Percentiles rank a stretch among this genome's conserved stretches.
Evolutionary conservation across 257 asterid species (phyloP).

Genomic region (Gentiana macrophylla): DNA sequence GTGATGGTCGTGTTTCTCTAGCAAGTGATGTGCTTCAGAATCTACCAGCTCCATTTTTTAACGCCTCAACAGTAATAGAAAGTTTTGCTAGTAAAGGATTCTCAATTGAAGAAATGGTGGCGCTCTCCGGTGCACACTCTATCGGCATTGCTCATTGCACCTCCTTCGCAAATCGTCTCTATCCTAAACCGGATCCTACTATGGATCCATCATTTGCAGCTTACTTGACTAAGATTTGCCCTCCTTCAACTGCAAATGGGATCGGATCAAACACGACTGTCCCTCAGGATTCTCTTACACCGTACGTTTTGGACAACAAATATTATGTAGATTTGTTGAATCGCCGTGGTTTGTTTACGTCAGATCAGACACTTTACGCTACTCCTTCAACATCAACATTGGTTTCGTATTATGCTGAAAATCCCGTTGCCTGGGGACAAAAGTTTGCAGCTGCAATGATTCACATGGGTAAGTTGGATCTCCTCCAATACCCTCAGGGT

Average conservation of each 20-base stretch:
- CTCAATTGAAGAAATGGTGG: slow-evolving; percentile 52
- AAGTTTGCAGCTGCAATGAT: slow-evolving; percentile 58
- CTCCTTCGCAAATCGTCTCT: slow-evolving; percentile 28
- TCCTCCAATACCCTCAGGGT: slow-evolving; percentile 37
- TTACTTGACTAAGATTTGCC: slow-evolving; percentile 25
- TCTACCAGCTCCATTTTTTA: slow-evolving; percentile 40
- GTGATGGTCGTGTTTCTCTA: slow-evolving; percentile 35
- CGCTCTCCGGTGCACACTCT: slow-evolving; percentile 53
- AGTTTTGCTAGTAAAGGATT: slow-evolving; percentile 39
- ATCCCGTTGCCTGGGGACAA: slow-evolving; percentile 29
- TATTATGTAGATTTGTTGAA: slow-evolving; percentile 29
- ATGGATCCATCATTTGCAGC: slow-evolving; percentile 20
- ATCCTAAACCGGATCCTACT: slow-evolving; percentile 34
- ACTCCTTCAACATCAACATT: slow-evolving; percentile 25
- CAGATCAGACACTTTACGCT: slow-evolving; percentile 32
- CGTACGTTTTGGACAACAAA: slow-evolving; percentile 29
- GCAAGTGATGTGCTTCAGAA: slow-evolving; percentile 23
- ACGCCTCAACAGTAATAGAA: slow-evolving; percentile 22
- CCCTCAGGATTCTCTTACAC: slow-evolving; percentile 21
- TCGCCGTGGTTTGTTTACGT: slow-evolving; percentile 23
- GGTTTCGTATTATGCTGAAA: slow-evolving; percentile 22
- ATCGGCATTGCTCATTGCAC: slow-evolving; percentile 39
- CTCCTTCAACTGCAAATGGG: slow-evolving; percentile 19
- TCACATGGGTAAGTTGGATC: slow-evolving; percentile 37
- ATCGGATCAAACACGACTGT: slow-evolving; percentile 15